Conservation (phyloP, 306 rosid species). For the Castanopsis chinensis region DNA sequence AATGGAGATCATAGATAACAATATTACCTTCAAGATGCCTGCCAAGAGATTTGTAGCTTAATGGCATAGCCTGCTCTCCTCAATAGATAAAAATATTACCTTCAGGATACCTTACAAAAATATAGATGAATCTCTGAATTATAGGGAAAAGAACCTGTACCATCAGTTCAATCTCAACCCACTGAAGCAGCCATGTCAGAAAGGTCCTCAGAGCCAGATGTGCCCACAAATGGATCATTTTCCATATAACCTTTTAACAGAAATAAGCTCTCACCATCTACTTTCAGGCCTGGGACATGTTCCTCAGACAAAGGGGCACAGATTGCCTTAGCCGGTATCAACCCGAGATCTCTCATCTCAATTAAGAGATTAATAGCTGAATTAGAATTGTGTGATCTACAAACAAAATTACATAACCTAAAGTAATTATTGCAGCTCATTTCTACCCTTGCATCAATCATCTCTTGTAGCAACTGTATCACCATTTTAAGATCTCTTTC, state of each 20-base stretch:
- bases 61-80: no score
- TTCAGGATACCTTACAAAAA: no score
- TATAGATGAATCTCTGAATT: no score
- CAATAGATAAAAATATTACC: no score
- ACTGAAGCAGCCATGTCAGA: conserved; percentile 44
- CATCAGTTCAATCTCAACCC: conserved; percentile 27
- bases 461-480: conserved; percentile 48
- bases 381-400: conserved; percentile 16
- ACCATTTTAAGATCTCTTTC: conserved; percentile 35
- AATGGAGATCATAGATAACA: no score
- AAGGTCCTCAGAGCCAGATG: conserved; percentile 51
- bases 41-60: no score
- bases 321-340: conserved; percentile 37
- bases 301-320: not conserved
- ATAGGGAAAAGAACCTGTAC: no score
- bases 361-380: conserved; percentile 28
- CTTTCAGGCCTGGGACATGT: conserved; percentile 10
- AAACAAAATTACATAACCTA: conserved; percentile 29
- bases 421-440: conserved; percentile 41
- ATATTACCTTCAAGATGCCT: no score
- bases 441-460: conserved; percentile 49
- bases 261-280: conserved; percentile 24
- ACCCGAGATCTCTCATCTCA: conserved; percentile 52
- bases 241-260: conserved; percentile 15
- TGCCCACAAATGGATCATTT: conserved; percentile 17